These are phyloP conservation scores for Pistacia integerrima DNA, from an alignment of 345 rosid species.

Conservation along the genomic window DNA sequence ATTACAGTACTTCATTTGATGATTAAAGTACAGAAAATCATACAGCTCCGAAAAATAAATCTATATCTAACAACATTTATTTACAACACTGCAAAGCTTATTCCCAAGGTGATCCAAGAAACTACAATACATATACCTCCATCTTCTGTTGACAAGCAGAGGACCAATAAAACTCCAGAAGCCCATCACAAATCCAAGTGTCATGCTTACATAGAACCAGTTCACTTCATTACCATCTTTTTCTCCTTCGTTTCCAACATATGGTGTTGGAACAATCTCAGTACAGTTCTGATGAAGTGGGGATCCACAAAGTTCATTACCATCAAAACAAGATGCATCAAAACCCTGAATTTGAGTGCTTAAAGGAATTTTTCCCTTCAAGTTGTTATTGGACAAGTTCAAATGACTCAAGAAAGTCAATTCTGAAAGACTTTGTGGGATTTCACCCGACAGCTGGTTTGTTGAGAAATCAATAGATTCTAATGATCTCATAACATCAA, in stretches of 20 bases:
- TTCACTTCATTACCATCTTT: neutral
- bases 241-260: neutral
- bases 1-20: neutral
- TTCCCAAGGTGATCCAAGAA: neutral
- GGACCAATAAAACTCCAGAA: neutral
- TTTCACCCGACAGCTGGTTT: constrained; percentile 7
- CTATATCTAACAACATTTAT: neutral
- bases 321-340: neutral
- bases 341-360: neutral
- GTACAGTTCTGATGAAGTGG: neutral
- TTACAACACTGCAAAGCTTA: neutral
- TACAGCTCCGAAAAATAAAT: neutral
- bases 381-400: neutral
- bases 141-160: neutral
- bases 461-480: neutral
- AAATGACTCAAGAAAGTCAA: constrained; percentile 3
- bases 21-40: neutral
- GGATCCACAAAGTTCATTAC: constrained; percentile 6
- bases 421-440: neutral
- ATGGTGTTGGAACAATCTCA: neutral
- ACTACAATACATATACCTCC: neutral
- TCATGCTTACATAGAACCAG: neutral
- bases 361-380: neutral
- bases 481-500: neutral
- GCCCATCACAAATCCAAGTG: constrained; percentile 14